These are phyloP conservation scores for Rhizopogon vulgaris DNA, from an alignment of 768 basidiomycete genomes.

Conservation along the genomic window DNA sequence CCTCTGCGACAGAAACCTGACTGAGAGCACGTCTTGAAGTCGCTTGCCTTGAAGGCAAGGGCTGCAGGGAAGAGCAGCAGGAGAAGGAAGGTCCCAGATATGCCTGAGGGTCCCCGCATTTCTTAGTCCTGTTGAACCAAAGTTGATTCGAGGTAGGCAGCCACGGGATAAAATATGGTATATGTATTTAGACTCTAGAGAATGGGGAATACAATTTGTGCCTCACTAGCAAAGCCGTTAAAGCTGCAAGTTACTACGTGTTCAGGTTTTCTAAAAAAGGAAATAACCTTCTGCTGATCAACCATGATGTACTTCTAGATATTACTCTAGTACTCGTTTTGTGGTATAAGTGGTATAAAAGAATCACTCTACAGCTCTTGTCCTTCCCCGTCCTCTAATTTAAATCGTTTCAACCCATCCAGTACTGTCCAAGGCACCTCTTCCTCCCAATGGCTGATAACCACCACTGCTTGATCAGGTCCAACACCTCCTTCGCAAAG, in stretches of 20 bases:
- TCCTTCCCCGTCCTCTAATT: slow-evolving; percentile 30
- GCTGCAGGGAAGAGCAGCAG: slow-evolving; percentile 12
- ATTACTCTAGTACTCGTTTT: neutral
- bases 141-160: neutral
- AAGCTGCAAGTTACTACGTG: no score
- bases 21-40: slow-evolving; percentile 95
- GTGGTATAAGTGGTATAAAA: neutral
- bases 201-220: neutral
- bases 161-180: neutral
- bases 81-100: slow-evolving; percentile 18
- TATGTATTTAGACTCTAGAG: neutral
- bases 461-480: slow-evolving; percentile 68
- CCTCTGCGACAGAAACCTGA: slow-evolving; percentile 92
- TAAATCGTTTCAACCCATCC: slow-evolving; percentile 42
- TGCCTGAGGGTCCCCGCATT: neutral
- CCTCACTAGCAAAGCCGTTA: no score
- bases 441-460: slow-evolving; percentile 87
- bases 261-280: no score
- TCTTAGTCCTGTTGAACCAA: neutral
- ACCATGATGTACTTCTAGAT: no score
- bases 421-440: slow-evolving; percentile 77
- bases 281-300: no score
- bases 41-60: slow-evolving; percentile 67
- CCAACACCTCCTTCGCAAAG: slow-evolving; percentile 48
- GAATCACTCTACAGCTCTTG: slow-evolving; percentile 3